These are phyloP conservation scores for Mycena rosella DNA, from an alignment of 768 basidiomycete species.

Conservation along the genomic window DNA sequence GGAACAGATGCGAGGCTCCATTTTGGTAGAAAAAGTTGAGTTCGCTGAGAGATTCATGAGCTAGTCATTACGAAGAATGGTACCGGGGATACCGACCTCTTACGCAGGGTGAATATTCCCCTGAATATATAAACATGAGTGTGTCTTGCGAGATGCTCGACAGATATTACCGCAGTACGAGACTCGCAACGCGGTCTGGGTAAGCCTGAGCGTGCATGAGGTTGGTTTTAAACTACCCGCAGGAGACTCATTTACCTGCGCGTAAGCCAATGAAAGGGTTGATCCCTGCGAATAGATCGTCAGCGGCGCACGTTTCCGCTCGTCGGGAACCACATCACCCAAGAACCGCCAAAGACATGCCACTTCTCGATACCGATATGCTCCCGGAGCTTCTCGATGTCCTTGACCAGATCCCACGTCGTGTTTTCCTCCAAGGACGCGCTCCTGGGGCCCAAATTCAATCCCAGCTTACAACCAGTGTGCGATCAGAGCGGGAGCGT, in stretches of 20 bases:
- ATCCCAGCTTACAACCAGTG: neutral
- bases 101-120: constrained; percentile 90
- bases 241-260: constrained; percentile 67
- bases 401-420: constrained; percentile 93
- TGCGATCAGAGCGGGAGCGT: constrained; percentile 49
- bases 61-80: neutral
- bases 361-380: constrained; percentile 85
- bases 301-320: neutral
- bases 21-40: constrained; percentile 94
- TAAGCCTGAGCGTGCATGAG: constrained; percentile 59
- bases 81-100: constrained; percentile 60
- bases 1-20: constrained; percentile 85
- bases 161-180: constrained; percentile 75
- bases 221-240: neutral
- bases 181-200: constrained; percentile 82
- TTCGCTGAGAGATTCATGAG: constrained; percentile 60
- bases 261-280: constrained; percentile 87
- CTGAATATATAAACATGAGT: constrained; percentile 48
- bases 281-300: constrained; percentile 68
- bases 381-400: constrained; percentile 86
- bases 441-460: constrained; percentile 55
- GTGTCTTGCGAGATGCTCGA: neutral
- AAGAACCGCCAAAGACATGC: constrained; percentile 96
- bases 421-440: constrained; percentile 90
- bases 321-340: constrained; percentile 64